Evolutionary conservation across 2,329 filamentous ascomycete species (phyloP).

Genomic region (Spiromastix sp.): DNA sequence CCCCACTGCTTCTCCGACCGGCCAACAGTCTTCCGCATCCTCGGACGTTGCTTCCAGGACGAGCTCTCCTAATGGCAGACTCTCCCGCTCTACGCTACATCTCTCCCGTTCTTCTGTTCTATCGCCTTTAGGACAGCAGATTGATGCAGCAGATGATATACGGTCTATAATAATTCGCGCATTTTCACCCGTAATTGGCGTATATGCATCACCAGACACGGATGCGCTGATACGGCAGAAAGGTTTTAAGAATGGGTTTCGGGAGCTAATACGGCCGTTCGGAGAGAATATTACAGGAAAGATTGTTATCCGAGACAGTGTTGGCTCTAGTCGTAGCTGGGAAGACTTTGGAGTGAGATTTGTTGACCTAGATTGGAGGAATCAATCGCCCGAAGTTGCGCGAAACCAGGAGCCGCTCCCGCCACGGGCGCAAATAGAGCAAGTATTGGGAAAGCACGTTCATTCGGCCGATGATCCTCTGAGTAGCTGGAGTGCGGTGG

Average conservation of each 20-base stretch:
- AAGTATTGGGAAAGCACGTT: slow-evolving; percentile 69
- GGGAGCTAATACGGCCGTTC: slow-evolving; percentile 81
- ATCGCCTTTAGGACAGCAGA: slow-evolving; percentile 42
- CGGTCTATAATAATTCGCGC: slow-evolving; percentile 64
- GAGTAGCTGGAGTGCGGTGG: slow-evolving; percentile 18
- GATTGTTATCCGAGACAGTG: slow-evolving; percentile 81
- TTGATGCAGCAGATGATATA: slow-evolving; percentile 44
- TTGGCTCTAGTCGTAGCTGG: slow-evolving; percentile 69
- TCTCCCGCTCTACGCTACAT: slow-evolving; percentile 43
- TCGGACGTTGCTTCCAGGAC: slow-evolving; percentile 59
- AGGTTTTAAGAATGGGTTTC: slow-evolving; percentile 70
- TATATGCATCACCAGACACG: slow-evolving; percentile 79
- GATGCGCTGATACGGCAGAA: slow-evolving; percentile 72
- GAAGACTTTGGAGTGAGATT: slow-evolving; percentile 91
- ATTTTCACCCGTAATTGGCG: slow-evolving; percentile 79
- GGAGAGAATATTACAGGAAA: slow-evolving; percentile 81
- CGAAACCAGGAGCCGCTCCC: slow-evolving; percentile 28
- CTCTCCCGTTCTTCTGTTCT: slow-evolving; percentile 37
- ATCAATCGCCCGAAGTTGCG: slow-evolving; percentile 22
- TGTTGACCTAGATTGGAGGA: slow-evolving; percentile 49
- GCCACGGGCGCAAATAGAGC: slow-evolving; percentile 55
- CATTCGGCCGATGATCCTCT: slow-evolving; percentile 55
- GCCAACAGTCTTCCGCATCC: slow-evolving; percentile 46
- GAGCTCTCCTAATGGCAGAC: slow-evolving; percentile 54
- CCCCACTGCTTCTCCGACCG: slow-evolving; percentile 48